Evolutionary conservation across 495 filamentous ascomycete species (phyloP), one percentile per base, ranked within the genome.

Genomic region (Hypoxylon lienhwacheense): DNA sequence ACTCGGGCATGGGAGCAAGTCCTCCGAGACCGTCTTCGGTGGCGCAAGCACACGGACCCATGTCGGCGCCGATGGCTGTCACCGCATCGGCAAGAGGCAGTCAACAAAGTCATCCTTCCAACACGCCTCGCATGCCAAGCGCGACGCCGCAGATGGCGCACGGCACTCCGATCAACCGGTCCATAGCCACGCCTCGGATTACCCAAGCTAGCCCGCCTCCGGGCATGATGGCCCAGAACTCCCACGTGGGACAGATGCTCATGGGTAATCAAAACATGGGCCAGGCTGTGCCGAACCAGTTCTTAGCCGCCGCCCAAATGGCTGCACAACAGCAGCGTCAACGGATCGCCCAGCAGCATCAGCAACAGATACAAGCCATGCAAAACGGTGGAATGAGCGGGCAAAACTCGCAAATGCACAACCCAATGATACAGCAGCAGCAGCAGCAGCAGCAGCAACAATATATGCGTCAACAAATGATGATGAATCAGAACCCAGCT

Each of bases 121-220:
- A 85, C 8, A 97, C 91, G 4, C 91, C 91, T 4, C 84, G 89
- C 53, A 86, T 95, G 77, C 78, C 81, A 7, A 86, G 85, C 48
- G 80, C 84, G 14, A 95, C 90, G 0, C 91, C 91, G 10, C 87
- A 85, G 49, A 85, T 92, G 77, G 70, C 76, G 12, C 86, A 87
- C 55, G 83, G 77, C 42, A 95, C 84, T 2, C 82, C 86, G 0
- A 81, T 85, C 12, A 84, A 84, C 66, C 83, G 85, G 51, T 72
- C 73, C 7, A 87, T 86, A 16, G 83, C 85, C 6, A 88, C 83
- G 10, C 84, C 86, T 51, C 81, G 87, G 7, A 85, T 90, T 78
- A 76, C 71, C 29, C 88, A 90, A 61, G 82, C 77, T 26, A 91
- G 86, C 62, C 85, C 87, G 21, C 77, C 76, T 11, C 80, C 81